Evolutionary conservation across 2,329 filamentous ascomycete species (phyloP).

Genomic region (Colletotrichum sp.): DNA sequence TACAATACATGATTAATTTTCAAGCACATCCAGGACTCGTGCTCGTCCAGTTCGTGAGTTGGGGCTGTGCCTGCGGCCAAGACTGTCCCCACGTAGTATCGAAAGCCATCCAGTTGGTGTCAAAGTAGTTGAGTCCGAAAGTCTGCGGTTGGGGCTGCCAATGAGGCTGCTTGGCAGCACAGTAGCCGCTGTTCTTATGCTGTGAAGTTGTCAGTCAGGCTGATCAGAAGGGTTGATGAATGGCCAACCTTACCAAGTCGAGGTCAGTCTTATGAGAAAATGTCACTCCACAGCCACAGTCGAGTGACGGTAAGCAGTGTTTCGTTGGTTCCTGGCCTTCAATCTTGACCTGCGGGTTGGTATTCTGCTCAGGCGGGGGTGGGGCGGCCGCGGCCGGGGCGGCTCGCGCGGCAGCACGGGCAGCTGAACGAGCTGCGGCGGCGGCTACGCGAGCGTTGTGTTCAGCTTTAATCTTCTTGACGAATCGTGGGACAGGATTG

Average conservation of each 20-base stretch:
- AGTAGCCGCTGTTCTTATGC: background rate
- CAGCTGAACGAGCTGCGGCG: background rate
- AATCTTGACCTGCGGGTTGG: background rate
- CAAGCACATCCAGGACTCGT: background rate
- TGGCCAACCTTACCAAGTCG: background rate
- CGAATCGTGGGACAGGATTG: background rate
- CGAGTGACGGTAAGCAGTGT: background rate
- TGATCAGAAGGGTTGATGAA: background rate
- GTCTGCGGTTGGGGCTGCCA: background rate
- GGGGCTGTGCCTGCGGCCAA: background rate
- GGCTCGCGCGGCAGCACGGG: background rate
- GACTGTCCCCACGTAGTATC: background rate
- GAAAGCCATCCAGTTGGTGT: background rate
- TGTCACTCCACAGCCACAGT: background rate
- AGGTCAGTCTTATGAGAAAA: background rate
- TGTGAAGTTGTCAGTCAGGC: background rate
- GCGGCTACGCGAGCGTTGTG: conserved; percentile 3
- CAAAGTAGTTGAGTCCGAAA: background rate
- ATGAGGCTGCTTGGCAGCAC: background rate
- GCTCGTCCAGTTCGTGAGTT: background rate
- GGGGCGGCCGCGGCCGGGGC: background rate
- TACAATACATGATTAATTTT: background rate
- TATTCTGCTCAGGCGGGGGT: background rate
- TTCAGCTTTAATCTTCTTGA: background rate
- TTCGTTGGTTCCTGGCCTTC: background rate